A percentile compares a stretch with the other conserved stretches of the same genome.
phyloP scores from a whole-genome alignment of 2,329 filamentous ascomycete genomes.

The Lasiodiplodia citricola region DNA sequence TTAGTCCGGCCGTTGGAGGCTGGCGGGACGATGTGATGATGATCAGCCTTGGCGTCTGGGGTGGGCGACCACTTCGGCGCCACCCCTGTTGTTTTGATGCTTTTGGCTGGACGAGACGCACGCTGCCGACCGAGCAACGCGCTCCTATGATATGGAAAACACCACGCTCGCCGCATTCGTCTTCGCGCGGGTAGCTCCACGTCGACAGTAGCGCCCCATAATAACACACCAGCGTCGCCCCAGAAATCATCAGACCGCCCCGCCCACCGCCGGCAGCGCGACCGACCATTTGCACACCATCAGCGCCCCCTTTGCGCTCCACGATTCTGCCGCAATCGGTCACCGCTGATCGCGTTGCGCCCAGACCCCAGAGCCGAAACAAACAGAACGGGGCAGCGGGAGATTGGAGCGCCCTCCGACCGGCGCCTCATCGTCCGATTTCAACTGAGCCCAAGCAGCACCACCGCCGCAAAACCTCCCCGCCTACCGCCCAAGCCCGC shows the following conservation, averaged over 20 bases:
- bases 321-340: slow-evolving; percentile 20
- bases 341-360: slow-evolving; percentile 26
- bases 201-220: background rate
- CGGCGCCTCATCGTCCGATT: slow-evolving; percentile 7
- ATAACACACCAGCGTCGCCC: background rate
- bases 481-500: background rate
- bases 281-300: slow-evolving; percentile 19
- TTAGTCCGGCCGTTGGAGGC: slow-evolving; percentile 13
- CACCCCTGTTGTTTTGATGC: slow-evolving; percentile 27
- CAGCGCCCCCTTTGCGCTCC: slow-evolving; percentile 24
- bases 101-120: slow-evolving; percentile 13
- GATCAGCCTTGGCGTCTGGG: slow-evolving; percentile 25
- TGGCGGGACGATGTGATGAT: slow-evolving; percentile 21
- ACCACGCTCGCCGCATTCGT: slow-evolving; percentile 10
- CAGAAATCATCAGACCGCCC: slow-evolving; percentile 3
- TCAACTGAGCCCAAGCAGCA: slow-evolving; percentile 10
- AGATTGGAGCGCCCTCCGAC: slow-evolving; percentile 18
- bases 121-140: slow-evolving; percentile 17
- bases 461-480: slow-evolving; percentile 2
- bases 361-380: slow-evolving; percentile 6
- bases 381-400: slow-evolving; percentile 1
- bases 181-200: background rate
- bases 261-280: slow-evolving; percentile 14
- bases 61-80: slow-evolving; percentile 11
- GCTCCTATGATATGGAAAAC: slow-evolving; percentile 17